These are phyloP conservation scores for Acer negundo DNA, from an alignment of 345 rosid genomes.

Conservation along the genomic window DNA sequence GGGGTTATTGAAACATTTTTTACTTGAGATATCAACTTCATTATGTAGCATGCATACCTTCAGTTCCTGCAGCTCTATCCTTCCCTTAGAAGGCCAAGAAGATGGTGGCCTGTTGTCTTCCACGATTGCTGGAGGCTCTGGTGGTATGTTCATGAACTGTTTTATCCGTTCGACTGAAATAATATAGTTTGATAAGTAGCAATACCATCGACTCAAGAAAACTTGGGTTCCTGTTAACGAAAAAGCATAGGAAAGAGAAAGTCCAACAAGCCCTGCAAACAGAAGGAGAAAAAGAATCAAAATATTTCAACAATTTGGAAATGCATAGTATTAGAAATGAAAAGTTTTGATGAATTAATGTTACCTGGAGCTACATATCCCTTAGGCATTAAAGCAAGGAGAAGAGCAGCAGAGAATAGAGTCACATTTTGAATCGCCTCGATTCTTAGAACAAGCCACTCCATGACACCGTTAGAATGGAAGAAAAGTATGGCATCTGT, in stretches of 20 bases:
- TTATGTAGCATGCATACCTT: slow-evolving; percentile 36
- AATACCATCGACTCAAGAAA: slow-evolving; percentile 58
- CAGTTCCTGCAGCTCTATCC: slow-evolving; percentile 66
- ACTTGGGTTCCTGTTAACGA: slow-evolving; percentile 57
- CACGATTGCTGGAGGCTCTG: slow-evolving; percentile 65
- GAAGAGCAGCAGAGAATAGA: slow-evolving; percentile 66
- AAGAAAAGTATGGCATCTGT: slow-evolving; percentile 77
- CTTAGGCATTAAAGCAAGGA: slow-evolving; percentile 71
- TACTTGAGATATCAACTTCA: neutral
- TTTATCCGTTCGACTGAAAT: slow-evolving; percentile 75
- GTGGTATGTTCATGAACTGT: slow-evolving; percentile 63
- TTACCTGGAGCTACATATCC: slow-evolving; percentile 56
- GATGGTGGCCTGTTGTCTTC: slow-evolving; percentile 59
- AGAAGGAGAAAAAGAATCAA: neutral
- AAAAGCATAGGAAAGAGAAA: slow-evolving; percentile 78
- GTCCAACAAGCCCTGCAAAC: slow-evolving; percentile 63
- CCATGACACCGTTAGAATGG: slow-evolving; percentile 72
- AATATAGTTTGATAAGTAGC: slow-evolving; percentile 63
- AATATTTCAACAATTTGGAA: neutral
- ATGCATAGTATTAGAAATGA: neutral
- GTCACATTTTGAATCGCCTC: slow-evolving; percentile 69
- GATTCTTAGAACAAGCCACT: slow-evolving; percentile 77
- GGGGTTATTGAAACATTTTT: neutral
- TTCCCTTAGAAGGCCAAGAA: slow-evolving; percentile 71
- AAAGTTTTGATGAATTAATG: neutral